Evolutionary conservation across 768 basidiomycete genomes (phyloP), one percentile per base, ranked within the genome.

Genomic region (Clitopilus passeckerianus): DNA sequence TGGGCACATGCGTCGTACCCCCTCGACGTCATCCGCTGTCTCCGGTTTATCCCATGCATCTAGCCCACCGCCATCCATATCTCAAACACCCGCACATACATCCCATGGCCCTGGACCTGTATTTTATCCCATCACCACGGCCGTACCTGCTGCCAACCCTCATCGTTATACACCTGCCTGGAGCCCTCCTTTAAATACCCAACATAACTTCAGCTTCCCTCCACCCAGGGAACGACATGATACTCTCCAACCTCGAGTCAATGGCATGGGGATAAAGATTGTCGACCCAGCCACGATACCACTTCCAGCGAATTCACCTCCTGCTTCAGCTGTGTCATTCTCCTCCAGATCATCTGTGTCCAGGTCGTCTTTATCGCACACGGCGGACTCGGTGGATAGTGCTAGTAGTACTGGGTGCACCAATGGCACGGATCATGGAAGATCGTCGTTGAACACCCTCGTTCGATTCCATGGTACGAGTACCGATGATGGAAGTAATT

Each of bases 281-380:
- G 77, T 84, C 27, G 87, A 88, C 62, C 83, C 86, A 8, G 65
- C 77, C 15, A 72, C 75, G 1, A 78, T 86, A 59, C 86, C 86
- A n/a, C 70, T 86, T 4, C 85, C 87, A 2, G 82, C 87, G 1
- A 77, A 85, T 60, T 91, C 90, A 1, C 90, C 90, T 14, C 86
- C 90, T 0, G 74, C 78, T 27, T 92, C 90, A 20, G 77, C 86
- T 0, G 63, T 91, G 15, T 93, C 90, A 0, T 81, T 86, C 64
- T 91, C 90, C n/a, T 91, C 90, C 3, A 83, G 75, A n/a, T 91
- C 89, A 1, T 89, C 87, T 1, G 73, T 78, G 12, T 87, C 87
- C 0, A 75, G 72, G 12, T 82, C 85, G 0, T 83, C 86, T 1
- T 61, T 72, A 12, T 80, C 80, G 1, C 68, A 71, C 35, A 68